These are phyloP conservation scores for Rauvolfia tetraphylla DNA, from an alignment of 257 asterid species.

Conservation along the genomic window DNA sequence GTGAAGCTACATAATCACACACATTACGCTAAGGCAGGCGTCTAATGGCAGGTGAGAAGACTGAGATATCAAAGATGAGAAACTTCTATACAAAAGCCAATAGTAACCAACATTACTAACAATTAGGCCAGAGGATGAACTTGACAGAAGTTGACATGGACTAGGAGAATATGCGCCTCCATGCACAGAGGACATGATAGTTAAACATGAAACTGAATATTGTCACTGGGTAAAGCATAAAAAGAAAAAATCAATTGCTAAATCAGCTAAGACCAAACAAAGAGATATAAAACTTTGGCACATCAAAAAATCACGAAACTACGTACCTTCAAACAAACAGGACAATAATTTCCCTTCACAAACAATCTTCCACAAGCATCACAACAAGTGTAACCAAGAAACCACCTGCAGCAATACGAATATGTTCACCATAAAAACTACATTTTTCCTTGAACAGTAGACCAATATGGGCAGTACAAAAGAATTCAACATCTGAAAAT, in stretches of 20 bases:
- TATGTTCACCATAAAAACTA: background rate
- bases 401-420: conserved; percentile 69
- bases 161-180: background rate
- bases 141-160: no score
- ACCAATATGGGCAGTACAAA: background rate
- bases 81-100: background rate
- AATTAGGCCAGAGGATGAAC: no score
- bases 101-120: background rate
- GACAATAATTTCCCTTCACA: conserved; percentile 91
- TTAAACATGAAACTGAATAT: background rate
- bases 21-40: background rate
- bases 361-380: conserved; percentile 99
- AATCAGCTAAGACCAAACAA: conserved; percentile 2
- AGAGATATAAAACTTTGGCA: background rate
- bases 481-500: background rate
- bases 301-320: background rate
- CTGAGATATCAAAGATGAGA: background rate
- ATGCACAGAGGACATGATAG: background rate
- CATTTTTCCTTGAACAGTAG: background rate
- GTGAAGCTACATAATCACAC: background rate
- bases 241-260: background rate
- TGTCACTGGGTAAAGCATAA: background rate
- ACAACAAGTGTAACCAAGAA: conserved; percentile 95
- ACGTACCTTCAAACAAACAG: conserved; percentile 90
- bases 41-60: background rate